Evolutionary conservation across 2,329 filamentous ascomycete genomes (phyloP), one percentile per base, ranked within the genome.

Genomic region (Neofusicoccum sp.): DNA sequence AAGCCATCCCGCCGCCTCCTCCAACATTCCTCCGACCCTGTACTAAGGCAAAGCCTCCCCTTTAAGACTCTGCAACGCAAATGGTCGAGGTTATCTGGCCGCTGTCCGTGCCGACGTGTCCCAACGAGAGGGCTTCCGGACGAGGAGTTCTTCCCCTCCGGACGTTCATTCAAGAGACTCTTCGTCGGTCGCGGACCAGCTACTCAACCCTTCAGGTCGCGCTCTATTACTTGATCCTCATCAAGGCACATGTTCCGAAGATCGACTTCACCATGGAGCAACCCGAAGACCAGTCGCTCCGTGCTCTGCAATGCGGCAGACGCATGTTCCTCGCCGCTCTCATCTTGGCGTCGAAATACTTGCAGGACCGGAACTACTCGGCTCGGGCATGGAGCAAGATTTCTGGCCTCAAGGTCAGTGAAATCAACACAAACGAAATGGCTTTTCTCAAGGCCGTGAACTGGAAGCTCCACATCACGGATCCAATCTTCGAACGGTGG

Each of bases 371-470:
- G 67, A 99, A 98, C 78, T 99, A 96, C 77, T 98, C 95, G 12
- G 92, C 95, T 51, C 88, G 93, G 60, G 95, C 95, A 43, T 99
- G 95, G 95, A 98, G 93, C 76, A 98, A 96, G 81, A 99, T 99
- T 68, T 98, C 95, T 16, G 95, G 95, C n/a, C 82, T 99, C 61
- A 91, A 90, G 73, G 93, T 92, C 3, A 81, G 85, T 61, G 95
- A 99, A 78, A 98, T 99, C 76, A 98, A 98, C 77, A 89, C 92
- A 71, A 98, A 98, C 74, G 95, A 99, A 78, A 89, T 96, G 75
- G 87, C 90, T 16, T 99, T 98, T 73, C 83, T 99, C 48, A 79
- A 89, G 63, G 90, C 93, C 47, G 91, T 99, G 64, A 88, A 91
- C 74, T 99, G 93, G 93, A 91, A 92, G 70, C 85, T 99, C 31